Evolutionary conservation across 23 red algal species (phyloP), one percentile per base, ranked within the genome.

Genomic region (Agarophyton chilense): DNA sequence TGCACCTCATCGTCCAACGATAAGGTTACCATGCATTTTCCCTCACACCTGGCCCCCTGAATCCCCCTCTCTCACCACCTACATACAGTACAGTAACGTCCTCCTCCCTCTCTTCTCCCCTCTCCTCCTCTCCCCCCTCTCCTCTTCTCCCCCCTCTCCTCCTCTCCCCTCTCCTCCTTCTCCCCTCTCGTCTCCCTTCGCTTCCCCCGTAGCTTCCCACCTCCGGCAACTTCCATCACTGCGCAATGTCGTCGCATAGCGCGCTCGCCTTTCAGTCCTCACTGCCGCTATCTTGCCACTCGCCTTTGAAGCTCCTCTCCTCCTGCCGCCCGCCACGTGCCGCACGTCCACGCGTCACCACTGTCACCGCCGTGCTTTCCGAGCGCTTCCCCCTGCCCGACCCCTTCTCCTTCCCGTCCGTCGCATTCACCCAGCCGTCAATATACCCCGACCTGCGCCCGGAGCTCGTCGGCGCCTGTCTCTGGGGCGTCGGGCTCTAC

Each of bases 381-480:
- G 40, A 49, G 1, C 88, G 73, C 2, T 91, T 91, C 46, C 76
- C 88, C 13, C 41, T 82, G 38, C 88, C 77, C 0, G 76, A 81
- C 28, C 33, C 45, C 1, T 82, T 91, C 51, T 16, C 88, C 16
- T 91, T 82, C 42, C 88, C 77, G 7, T 46, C 55, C 56, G 39
- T 74, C 62, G 88, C 76, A 39, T 91, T 91, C 35, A 68, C 71
- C 41, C 49, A 56, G 32, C 38, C 65, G 19, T 45, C 78, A 9
- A 18, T 70, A 43, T 83, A 78, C 0, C 78, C 89, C 35, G 89
- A 92, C 72, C 40, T 94, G 16, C 91, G 91, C 21, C 91, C 91
- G 4, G 91, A 94, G 43, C 91, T 94, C 46, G 26, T 86, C 74
- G 91, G 91, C 58, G 47, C 91, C 26, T 57, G 83, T 68, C 91